Conservation (phyloP, 306 rosid species). For the Cucumis sativus region Cucumber_9930_V3 NC_026657.2:6488501-6489000, state of each 20-base stretch:
- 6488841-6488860: neutral
- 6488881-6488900: neutral
- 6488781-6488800: neutral
- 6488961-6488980: neutral
- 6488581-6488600: neutral
- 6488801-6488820: neutral
- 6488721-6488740: neutral
- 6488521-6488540: neutral
- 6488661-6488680: neutral
- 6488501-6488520: neutral
- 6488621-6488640: neutral
- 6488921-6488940: neutral
- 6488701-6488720: neutral
- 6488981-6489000: too few relatives aligned
- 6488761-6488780: neutral
- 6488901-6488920: neutral
- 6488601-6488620: neutral
- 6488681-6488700: neutral
- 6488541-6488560: neutral
- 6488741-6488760: neutral
- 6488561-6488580: neutral
- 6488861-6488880: neutral
- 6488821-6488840: neutral
- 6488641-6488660: neutral
- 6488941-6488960: neutral